Base-by-base conservation (phyloP, 345 rosid species). In the Eutrema yunnanense region DNA sequence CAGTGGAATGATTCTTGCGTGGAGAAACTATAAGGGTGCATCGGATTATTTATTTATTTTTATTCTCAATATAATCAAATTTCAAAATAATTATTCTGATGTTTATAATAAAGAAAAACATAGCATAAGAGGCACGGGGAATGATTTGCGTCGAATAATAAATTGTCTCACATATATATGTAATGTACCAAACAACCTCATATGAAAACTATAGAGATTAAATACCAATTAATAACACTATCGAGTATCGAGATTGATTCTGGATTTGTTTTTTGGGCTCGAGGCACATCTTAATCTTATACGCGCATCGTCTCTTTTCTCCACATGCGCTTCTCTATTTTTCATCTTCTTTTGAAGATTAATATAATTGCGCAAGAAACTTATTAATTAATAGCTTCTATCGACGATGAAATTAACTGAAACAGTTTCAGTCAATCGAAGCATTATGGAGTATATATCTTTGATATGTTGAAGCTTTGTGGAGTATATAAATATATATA, bases 1-100 rank as follows among this genome's bases (percentile, higher is more conserved):
- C 48, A 59, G 78, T 83, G 73, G 76, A 79, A 86, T 88, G 80
- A 86, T 84, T 76, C 66, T 74, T 84, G 86, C 86, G 81, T 81
- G 82, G 67, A 82, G 74, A 69, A 77, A 65, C 78, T 66, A 71
- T 14, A 6, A 48, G 79, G 71, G 70, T 71, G 78, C 77, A 55
- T 72, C 6, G 58, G 36, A 41, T 73, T 49, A 0, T n/a, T 72
- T 7, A 10, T 62, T 2, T n/a, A 47, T 26, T 16, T 8, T 22
- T 32, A 52, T 51, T 54, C 14, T 50, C 13, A 49, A 47, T 40
- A 22, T 48, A 57, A 42, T 56, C 22, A 68, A 57, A n/a, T 22
- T 41, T 19, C 3, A 51, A 44, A 52, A 62, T 52, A 46, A 37
- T 9, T 27, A 54, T 30, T 48, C 6, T 53, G 13, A 61, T 36